Evolutionary conservation across 73 alveolate genomes (phyloP).

Genomic region (Durusdinium trenchii): DNA sequence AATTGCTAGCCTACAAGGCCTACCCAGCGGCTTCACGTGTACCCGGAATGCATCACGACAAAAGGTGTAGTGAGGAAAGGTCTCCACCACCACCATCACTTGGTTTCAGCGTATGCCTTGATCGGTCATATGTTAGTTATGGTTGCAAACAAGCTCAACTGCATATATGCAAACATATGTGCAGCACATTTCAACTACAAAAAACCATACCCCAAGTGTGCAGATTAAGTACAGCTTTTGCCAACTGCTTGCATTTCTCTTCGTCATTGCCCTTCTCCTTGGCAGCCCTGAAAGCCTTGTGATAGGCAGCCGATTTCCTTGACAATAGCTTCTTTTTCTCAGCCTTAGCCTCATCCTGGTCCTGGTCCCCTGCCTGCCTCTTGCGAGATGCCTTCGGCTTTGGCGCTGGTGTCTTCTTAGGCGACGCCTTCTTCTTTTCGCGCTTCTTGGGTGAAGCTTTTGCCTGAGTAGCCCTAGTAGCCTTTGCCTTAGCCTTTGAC

Average conservation of each 20-base stretch:
- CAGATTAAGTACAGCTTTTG: neutral
- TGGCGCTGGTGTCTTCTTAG: neutral
- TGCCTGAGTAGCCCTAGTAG: neutral
- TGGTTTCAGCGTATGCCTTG: constrained; percentile 10
- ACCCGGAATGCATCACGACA: no score
- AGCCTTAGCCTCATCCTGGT: neutral
- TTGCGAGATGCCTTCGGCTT: neutral
- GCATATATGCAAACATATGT: neutral
- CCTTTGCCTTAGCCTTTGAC: neutral
- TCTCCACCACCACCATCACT: neutral
- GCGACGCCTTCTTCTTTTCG: neutral
- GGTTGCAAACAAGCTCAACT: neutral
- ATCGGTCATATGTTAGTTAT: neutral
- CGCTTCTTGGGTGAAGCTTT: no score
- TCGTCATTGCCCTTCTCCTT: neutral
- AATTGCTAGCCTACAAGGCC: neutral
- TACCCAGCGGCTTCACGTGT: neutral
- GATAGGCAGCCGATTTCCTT: neutral
- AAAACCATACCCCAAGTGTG: neutral
- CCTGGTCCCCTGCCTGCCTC: neutral
- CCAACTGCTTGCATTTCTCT: neutral
- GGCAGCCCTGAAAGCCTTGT: neutral
- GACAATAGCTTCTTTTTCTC: neutral
- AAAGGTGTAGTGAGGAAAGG: no score
- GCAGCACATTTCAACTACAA: neutral